Conservation (phyloP, 768 basidiomycete genomes). For the Leccinum fibrillosum region DNA sequence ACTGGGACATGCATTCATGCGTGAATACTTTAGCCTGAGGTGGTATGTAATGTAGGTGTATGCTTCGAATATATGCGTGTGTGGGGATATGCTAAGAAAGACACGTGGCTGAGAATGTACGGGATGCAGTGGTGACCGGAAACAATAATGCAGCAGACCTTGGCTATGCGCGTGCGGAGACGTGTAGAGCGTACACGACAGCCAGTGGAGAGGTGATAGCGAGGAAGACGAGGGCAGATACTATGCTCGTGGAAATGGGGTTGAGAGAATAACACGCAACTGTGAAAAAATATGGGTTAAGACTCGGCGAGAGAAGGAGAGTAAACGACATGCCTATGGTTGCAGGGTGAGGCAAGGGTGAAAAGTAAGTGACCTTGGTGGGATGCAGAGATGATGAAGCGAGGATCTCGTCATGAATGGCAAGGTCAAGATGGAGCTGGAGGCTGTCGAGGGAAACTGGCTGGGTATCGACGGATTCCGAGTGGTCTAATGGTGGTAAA, state of each 20-base stretch:
- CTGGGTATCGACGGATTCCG: background rate
- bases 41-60: slow-evolving; percentile 14
- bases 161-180: slow-evolving; percentile 4
- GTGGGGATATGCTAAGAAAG: slow-evolving; percentile 6
- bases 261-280: slow-evolving; percentile 9
- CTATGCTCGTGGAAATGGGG: slow-evolving; percentile 11
- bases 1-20: background rate
- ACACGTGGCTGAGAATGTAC: background rate
- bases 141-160: background rate
- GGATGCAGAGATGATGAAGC: slow-evolving; percentile 23
- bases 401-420: slow-evolving; percentile 23
- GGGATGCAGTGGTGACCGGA: background rate
- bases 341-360: slow-evolving; percentile 13
- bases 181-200: slow-evolving; percentile 14
- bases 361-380: slow-evolving; percentile 25
- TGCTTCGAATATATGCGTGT: slow-evolving; percentile 13
- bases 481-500: slow-evolving; percentile 1
- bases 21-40: slow-evolving; percentile 2
- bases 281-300: slow-evolving; percentile 5
- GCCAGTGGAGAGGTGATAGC: slow-evolving; percentile 16
- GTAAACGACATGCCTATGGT: slow-evolving; percentile 14
- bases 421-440: slow-evolving; percentile 27
- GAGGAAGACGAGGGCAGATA: slow-evolving; percentile 15
- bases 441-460: slow-evolving; percentile 16
- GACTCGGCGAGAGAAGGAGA: background rate